Evolutionary conservation across 1,139 yeast species (phyloP).

Genomic region (Saccharomyces hybrid): DNA sequence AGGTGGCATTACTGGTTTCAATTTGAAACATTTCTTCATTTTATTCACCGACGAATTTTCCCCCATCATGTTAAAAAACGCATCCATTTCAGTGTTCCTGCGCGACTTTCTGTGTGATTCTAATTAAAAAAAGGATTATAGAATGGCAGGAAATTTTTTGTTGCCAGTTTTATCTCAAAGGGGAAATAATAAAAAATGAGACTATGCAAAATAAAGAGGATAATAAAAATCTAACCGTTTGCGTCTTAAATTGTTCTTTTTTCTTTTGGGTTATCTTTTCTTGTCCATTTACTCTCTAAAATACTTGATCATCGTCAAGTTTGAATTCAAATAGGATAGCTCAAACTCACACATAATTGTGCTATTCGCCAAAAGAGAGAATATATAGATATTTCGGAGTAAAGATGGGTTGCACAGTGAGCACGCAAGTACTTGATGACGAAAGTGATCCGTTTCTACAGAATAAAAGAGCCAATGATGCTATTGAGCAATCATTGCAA

Average conservation of each 20-base stretch:
- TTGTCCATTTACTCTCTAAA: background rate
- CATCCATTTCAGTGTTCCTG: background rate
- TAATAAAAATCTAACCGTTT: constrained; percentile 38
- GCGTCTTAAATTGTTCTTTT: constrained; percentile 43
- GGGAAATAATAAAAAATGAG: background rate
- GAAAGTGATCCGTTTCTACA: constrained; percentile 46
- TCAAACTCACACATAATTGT: background rate
- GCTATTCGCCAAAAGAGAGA: background rate
- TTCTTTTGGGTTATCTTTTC: constrained; percentile 12
- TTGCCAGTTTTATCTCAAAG: constrained; percentile 2
- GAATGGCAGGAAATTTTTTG: constrained; percentile 3
- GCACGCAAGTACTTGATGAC: constrained; percentile 41
- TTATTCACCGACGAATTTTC: background rate
- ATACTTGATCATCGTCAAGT: background rate
- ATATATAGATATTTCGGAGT: background rate
- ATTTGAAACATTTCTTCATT: background rate
- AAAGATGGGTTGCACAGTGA: constrained; percentile 61
- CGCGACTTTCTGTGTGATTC: background rate
- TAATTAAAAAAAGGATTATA: background rate
- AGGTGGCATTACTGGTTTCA: background rate
- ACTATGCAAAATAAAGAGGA: constrained; percentile 1
- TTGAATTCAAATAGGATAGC: background rate
- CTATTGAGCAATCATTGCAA: constrained; percentile 59
- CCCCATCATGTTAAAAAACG: background rate
- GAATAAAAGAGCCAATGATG: constrained; percentile 50